Base-by-base conservation (phyloP, 352 stramenopile genomes). In the Globisporangium emineosum region DNA sequence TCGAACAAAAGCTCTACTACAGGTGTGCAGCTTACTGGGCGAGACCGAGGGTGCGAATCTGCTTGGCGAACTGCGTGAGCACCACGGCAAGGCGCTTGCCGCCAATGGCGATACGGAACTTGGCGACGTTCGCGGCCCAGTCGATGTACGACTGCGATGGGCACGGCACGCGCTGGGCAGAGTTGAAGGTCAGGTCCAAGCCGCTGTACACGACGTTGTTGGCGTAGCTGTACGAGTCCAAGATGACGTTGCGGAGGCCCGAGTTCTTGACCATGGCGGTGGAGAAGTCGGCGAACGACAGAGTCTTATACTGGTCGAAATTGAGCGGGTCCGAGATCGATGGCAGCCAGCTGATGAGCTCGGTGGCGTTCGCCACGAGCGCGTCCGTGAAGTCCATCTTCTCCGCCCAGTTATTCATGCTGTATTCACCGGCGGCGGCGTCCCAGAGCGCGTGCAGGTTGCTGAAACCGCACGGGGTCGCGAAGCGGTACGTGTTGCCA, bases 381-480 rank as follows among this genome's bases (percentile, higher is more conserved):
- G 45, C 32, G 27, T 27, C 35, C 45, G 53, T 50, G 13, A 60
- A 60, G 40, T 59, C 67, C 75, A 50, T 68, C 68, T 9, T 72
- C 47, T 47, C 40, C 9, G 60, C 58, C 82, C 83, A 91, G 64
- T 90, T 79, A 67, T 83, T 86, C 43, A 73, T 27, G 27, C 65
- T 75, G 65, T 78, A 84, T 12, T 79, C 51, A 10, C 83, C 83
- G 23, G 73, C 80, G 12, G 75, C 79, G 10, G 69, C 71, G 29
- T 91, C 83, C 75, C 77, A 91, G 13, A 89, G 65, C 3, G 79
- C 77, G 66, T 92, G 83, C 37, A 89, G 62, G 78, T 92, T 92
- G 49, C 62, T 74, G 65, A 78, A 78, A 1, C 43, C 71, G 49
- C 83, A 92, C 2, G 79, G 74, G 5, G 59, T 65, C 27, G 42